A percentile compares a stretch with the other conserved stretches of the same genome.
phyloP scores from a whole-genome alignment of 441 rosid genomes.

The Gossypium davidsonii region DNA sequence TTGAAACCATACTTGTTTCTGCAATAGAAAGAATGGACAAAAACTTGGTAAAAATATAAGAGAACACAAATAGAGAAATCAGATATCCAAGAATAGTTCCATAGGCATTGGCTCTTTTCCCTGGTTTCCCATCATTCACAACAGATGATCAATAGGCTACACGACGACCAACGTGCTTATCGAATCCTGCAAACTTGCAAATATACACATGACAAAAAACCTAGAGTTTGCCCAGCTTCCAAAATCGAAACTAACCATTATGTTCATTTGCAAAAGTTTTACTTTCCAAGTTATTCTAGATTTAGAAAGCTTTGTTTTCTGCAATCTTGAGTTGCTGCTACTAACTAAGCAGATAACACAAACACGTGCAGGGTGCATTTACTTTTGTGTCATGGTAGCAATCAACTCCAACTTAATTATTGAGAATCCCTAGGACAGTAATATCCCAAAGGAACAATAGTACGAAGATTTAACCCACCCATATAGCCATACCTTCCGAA shows the following conservation, averaged over 20 bases:
- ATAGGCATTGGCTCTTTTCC: slow-evolving; percentile 46
- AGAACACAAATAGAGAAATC: not conserved
- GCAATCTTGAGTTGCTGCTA: not conserved
- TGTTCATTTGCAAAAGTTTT: slow-evolving; percentile 33
- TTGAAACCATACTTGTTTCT: slow-evolving; percentile 83
- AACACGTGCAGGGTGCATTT: not conserved
- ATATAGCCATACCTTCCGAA: slow-evolving; percentile 40
- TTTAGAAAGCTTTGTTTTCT: not conserved
- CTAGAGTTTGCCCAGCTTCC: not conserved
- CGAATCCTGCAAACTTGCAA: slow-evolving; percentile 37
- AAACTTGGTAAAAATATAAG: not conserved
- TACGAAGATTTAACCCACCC: not conserved
- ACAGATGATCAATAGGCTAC: slow-evolving; percentile 36
- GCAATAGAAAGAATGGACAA: slow-evolving; percentile 15
- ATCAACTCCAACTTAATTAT: not conserved
- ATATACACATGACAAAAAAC: not conserved
- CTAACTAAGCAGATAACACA: not conserved
- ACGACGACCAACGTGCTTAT: slow-evolving; percentile 49
- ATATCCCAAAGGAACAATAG: not conserved
- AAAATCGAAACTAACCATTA: slow-evolving; percentile 35
- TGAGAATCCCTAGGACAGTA: not conserved
- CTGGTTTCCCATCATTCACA: slow-evolving; percentile 42
- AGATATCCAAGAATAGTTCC: slow-evolving; percentile 19
- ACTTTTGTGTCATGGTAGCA: not conserved
- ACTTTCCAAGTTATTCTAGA: slow-evolving; percentile 1